Conservation (phyloP, 78 protist species). For the Chrysochromulina tobinii region DNA sequence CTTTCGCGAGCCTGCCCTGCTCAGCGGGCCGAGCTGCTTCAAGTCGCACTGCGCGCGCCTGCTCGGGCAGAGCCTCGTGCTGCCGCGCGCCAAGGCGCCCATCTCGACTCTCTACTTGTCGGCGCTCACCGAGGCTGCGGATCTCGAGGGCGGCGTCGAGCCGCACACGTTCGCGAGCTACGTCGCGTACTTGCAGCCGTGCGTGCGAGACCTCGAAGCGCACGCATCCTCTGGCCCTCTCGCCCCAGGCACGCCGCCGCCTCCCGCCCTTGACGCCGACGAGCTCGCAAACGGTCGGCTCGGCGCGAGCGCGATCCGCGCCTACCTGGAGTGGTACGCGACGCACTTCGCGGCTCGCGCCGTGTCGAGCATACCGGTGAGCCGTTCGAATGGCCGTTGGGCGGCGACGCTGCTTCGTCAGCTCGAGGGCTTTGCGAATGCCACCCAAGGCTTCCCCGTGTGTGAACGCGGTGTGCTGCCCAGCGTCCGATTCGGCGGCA, state of each 20-base stretch:
- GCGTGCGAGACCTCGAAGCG: too few relatives aligned
- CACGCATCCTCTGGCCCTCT: too few relatives aligned
- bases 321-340: too few relatives aligned
- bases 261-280: too few relatives aligned
- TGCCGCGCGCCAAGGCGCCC: neutral
- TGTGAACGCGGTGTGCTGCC: neutral
- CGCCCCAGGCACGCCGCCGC: too few relatives aligned
- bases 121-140: neutral
- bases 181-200: neutral
- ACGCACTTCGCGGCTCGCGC: too few relatives aligned
- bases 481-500: slow-evolving; percentile 1
- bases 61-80: neutral
- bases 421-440: too few relatives aligned
- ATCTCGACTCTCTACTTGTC: neutral
- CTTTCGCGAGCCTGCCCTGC: neutral
- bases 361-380: too few relatives aligned
- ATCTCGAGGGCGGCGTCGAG: neutral
- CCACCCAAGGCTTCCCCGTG: neutral
- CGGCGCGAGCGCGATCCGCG: too few relatives aligned
- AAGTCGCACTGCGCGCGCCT: neutral
- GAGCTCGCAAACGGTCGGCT: too few relatives aligned
- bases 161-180: neutral
- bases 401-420: too few relatives aligned
- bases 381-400: too few relatives aligned
- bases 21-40: neutral